phyloP scores from a whole-genome alignment of 192 early-diverging fungal genomes.

The Podila minutissima region DNA sequence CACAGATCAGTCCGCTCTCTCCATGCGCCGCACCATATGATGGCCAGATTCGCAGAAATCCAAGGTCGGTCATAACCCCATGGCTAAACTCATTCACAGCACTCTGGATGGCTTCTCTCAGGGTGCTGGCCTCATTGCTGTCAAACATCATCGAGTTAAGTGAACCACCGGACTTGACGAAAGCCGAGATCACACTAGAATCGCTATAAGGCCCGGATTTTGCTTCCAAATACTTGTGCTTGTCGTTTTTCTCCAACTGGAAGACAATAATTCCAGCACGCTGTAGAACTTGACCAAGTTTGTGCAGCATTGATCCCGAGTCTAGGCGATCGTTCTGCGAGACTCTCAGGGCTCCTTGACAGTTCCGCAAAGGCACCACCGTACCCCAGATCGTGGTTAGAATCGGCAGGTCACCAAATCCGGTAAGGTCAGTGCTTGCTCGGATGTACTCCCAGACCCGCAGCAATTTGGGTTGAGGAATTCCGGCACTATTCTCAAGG shows the following conservation, averaged over 20 bases:
- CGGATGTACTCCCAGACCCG: too few relatives aligned
- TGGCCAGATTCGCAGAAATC: slow-evolving; percentile 14
- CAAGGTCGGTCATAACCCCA: not conserved
- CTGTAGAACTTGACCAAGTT: not conserved
- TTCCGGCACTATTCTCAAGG: not conserved
- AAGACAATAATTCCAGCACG: slow-evolving; percentile 6
- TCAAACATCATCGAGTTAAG: not conserved
- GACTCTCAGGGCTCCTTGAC: not conserved
- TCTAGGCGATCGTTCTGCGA: not conserved
- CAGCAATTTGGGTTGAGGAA: not conserved
- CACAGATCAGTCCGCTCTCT: not conserved
- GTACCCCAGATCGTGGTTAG: slow-evolving; percentile 5
- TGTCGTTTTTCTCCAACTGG: not conserved
- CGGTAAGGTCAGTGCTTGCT: not conserved
- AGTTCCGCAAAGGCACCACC: not conserved
- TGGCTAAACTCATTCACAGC: not conserved
- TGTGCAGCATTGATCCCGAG: not conserved
- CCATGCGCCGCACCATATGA: not conserved
- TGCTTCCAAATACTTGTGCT: slow-evolving; percentile 3
- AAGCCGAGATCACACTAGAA: too few relatives aligned
- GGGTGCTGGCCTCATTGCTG: not conserved
- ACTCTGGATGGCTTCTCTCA: not conserved
- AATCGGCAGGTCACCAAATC: slow-evolving; percentile 2
- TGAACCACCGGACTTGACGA: too few relatives aligned
- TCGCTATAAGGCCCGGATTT: too few relatives aligned